These are phyloP conservation scores for Fraxinus platypoda DNA, from an alignment of 305 asterid genomes.

Conservation along the genomic window DNA sequence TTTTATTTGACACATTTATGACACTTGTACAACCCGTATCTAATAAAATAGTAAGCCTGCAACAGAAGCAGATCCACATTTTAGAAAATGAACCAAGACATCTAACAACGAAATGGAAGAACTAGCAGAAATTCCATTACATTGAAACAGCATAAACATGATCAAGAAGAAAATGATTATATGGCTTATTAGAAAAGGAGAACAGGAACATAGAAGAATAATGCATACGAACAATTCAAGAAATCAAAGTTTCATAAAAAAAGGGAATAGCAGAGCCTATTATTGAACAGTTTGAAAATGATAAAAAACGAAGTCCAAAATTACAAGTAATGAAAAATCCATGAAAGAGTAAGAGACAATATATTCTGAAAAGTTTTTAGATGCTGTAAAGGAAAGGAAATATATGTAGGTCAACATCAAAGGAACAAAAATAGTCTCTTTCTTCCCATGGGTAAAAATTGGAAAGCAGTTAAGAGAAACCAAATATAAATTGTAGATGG, in stretches of 20 bases:
- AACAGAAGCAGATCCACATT: background rate
- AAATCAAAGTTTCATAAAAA: too few species aligned
- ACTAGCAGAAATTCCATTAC: background rate
- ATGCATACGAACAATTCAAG: background rate
- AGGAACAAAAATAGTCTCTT: background rate
- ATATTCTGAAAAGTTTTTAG: background rate
- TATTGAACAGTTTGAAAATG: background rate
- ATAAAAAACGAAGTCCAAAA: background rate
- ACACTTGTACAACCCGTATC: background rate
- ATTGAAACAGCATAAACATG: background rate
- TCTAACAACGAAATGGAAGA: background rate
- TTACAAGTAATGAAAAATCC: background rate
- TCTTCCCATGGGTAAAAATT: background rate
- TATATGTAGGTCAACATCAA: background rate
- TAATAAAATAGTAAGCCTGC: background rate
- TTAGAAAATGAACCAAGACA: background rate
- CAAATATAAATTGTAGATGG: background rate
- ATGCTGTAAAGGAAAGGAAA: background rate
- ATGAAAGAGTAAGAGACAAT: background rate
- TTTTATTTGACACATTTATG: background rate
- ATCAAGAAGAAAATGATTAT: background rate
- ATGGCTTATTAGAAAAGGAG: background rate
- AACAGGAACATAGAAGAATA: background rate
- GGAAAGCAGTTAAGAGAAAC: background rate
- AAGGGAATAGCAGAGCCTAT: background rate